phyloP scores from a whole-genome alignment of 1,139 yeast species.

The Entelexis paramagnoliae region DNA sequence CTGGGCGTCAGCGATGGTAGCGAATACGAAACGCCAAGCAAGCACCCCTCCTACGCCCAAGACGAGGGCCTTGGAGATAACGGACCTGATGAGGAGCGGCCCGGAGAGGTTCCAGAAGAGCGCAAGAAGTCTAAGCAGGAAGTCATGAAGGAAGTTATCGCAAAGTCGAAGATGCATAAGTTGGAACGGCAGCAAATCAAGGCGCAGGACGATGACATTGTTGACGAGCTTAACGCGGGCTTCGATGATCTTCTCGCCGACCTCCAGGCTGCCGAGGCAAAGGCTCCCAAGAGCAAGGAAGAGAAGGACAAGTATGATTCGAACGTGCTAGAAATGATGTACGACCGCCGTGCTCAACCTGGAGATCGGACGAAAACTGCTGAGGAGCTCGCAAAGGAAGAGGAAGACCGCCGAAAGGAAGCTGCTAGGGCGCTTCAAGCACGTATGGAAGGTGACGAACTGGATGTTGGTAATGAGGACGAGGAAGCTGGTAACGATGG shows the following conservation, averaged over 20 bases:
- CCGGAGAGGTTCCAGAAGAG: conserved; percentile 33
- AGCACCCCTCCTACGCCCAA: neutral
- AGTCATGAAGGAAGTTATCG: conserved; percentile 93
- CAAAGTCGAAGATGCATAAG: conserved; percentile 84
- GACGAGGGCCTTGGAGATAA: neutral
- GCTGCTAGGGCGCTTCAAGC: conserved; percentile 66
- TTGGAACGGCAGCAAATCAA: conserved; percentile 77
- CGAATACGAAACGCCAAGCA: conserved; percentile 28
- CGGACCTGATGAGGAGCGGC: conserved; percentile 25
- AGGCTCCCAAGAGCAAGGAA: conserved; percentile 18
- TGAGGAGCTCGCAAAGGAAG: conserved; percentile 67
- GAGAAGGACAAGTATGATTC: conserved; percentile 51
- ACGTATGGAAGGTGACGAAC: conserved; percentile 66
- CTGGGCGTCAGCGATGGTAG: conserved; percentile 37
- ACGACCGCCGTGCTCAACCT: conserved; percentile 88
- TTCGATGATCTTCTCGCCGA: conserved; percentile 70
- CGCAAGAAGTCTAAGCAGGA: conserved; percentile 82
- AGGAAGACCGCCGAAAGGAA: conserved; percentile 52
- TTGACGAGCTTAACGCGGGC: conserved; percentile 65
- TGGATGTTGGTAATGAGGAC: conserved; percentile 38
- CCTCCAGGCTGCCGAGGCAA: conserved; percentile 32
- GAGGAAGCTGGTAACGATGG: conserved; percentile 35
- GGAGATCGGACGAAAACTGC: conserved; percentile 90
- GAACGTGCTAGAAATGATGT: conserved; percentile 64
- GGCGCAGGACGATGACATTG: conserved; percentile 57